Evolutionary conservation across 116 monocot species (phyloP).

Genomic region (Dioscorea cayenensis): DNA sequence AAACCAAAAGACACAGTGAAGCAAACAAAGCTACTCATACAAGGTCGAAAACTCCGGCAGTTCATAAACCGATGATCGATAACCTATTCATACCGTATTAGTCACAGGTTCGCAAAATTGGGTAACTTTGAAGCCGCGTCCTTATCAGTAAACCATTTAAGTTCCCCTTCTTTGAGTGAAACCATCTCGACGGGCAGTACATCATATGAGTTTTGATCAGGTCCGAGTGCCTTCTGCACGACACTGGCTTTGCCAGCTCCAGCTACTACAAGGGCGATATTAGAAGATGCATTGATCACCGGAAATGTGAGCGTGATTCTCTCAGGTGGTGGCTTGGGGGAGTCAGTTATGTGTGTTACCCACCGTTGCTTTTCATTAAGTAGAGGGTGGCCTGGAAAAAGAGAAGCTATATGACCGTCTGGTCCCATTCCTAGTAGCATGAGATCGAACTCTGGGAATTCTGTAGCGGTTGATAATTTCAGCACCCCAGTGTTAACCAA

Average conservation of each 20-base stretch:
- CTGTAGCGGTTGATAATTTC: neutral
- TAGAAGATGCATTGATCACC: conserved; percentile 6
- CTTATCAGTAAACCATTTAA: conserved; percentile 10
- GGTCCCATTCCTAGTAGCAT: conserved; percentile 15
- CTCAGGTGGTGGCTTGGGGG: neutral
- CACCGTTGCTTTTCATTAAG: conserved; percentile 1
- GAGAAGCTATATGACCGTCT: conserved; percentile 13
- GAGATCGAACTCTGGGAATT: conserved; percentile 10
- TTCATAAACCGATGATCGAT: too few species aligned
- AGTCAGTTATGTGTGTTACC: conserved; percentile 1
- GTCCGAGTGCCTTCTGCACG: neutral
- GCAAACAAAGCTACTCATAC: too few species aligned
- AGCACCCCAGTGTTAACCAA: conserved; percentile 9
- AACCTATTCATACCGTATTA: too few species aligned
- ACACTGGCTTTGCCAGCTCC: conserved; percentile 3
- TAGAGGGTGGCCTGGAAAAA: conserved; percentile 6
- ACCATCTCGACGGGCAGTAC: conserved; percentile 8
- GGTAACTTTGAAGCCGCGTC: conserved; percentile 1
- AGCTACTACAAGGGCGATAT: conserved; percentile 4
- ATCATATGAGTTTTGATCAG: neutral
- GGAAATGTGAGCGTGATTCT: conserved; percentile 18
- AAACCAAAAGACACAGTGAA: too few species aligned
- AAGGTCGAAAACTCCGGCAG: too few species aligned
- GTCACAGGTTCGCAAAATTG: neutral
- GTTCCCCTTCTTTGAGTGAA: conserved; percentile 7